Percentiles rank a stretch among this genome's conserved stretches.
Conservation (phyloP, 176 grass and related monocot species). For the Eleusine coracana region DNA sequence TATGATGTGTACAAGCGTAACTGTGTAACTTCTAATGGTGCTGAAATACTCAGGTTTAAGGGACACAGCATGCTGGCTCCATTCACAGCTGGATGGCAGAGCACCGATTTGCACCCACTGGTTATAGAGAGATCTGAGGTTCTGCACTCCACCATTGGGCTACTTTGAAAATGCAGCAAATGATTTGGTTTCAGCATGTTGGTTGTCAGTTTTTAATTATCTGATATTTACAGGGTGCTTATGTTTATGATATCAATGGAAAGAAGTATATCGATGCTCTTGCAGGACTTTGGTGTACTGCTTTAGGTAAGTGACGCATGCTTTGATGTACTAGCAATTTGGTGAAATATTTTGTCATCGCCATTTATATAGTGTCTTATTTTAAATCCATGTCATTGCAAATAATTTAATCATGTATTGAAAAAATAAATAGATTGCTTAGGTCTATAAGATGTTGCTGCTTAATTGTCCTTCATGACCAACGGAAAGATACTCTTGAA, state of each 20-base stretch:
- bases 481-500: not conserved
- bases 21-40: constrained; percentile 3
- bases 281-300: constrained; percentile 91
- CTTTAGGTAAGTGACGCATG: constrained; percentile 62
- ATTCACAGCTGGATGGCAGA: constrained; percentile 99
- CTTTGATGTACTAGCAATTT: not conserved
- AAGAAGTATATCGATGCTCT: constrained; percentile 94
- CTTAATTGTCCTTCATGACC: not conserved
- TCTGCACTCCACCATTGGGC: not conserved
- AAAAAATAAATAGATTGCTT: not conserved
- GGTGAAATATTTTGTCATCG: not conserved
- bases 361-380: not conserved
- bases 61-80: constrained; percentile 94
- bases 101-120: constrained; percentile 69
- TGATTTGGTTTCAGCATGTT: not conserved
- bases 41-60: constrained; percentile 64
- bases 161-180: not conserved
- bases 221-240: constrained; percentile 63
- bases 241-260: constrained; percentile 89
- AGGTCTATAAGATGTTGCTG: not conserved
- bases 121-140: constrained; percentile 93
- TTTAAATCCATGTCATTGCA: not conserved
- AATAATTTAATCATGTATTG: not conserved
- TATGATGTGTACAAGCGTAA: not conserved
- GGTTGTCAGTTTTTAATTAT: not conserved